Base-by-base conservation (phyloP, 164 flowering plant genomes). In the Vitis labrusca region DNA sequence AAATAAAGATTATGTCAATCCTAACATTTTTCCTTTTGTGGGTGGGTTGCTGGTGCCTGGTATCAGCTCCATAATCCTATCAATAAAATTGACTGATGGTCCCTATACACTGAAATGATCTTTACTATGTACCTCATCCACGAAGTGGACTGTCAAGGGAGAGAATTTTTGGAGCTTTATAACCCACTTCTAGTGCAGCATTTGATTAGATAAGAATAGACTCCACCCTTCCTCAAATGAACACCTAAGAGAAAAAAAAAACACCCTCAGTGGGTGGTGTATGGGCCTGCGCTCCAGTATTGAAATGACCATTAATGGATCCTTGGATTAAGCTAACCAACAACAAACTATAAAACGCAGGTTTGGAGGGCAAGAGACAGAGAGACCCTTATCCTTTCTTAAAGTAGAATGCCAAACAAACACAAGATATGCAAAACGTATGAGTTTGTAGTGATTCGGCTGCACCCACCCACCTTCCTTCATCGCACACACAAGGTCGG, bases 271-370 rank as follows among this genome's bases (percentile, higher is more conserved):
- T 57, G 12, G 23, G 30, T 11, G n/a, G n/a, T n/a, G 4, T 8
- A 9, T 60, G 23, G 11, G 61, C 13, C 10, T 9, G 32, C 5
- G 49, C 48, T n/a, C 16, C 47, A 2, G 23, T 60, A 30, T 9
- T 32, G 44, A 60, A 10, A 52, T 62, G 3, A 23, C 3, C 27
- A 7, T 16, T 16, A 10, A 54, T 64, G 73, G 23, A 69, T 59
- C 63, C 37, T 59, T 70, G 65, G 53, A 55, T 65, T 69, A 12
- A 63, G 79, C 73, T 73, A 73, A 0, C 63, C 8, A 62, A 65
- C 71, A 23, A 66, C 55, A 44, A 27, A 15, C 80, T 64, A 73
- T 0, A 51, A 37, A 60, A 69, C 71, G 17, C 3, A 17, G 29
- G 63, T 63, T 50, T 71, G 48, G 51, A 50, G 61, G 44, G 37